Base-by-base conservation (phyloP, 768 basidiomycete genomes). In the Hemileccinum rubropunctum region DNA sequence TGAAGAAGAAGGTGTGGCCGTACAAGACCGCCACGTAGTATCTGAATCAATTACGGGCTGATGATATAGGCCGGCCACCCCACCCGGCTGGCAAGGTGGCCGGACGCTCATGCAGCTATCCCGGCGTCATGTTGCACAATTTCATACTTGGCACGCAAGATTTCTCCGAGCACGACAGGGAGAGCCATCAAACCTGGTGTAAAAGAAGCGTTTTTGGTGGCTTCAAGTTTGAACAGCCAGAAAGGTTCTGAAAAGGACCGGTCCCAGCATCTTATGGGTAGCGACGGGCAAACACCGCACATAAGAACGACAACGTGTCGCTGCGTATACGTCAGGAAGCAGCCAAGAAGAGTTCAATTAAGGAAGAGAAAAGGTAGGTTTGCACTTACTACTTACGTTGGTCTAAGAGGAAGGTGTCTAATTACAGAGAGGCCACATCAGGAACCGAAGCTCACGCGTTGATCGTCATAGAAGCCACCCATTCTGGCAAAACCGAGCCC, bases 381-480 rank as follows among this genome's bases (percentile, higher is more conserved):
- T 35, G 44, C 42, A 53, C 45, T 53, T 55, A 52, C 27, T 28
- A 28, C 28, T 4, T 30, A 30, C 50, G 47, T 58, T 48, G 49
- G 51, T 43, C 23, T 28, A 45, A 53, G 51, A 53, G 34, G 36
- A 48, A 54, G 34, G 47, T 38, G 40, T 33, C 45, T 38, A 45
- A 53, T 36, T 45, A 44, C 18, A 36, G 21, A 47, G n/a, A 40
- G 63, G 40, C 52, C 35, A 47, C 40, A 56, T 61, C 54, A 57
- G 56, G 64, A 56, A 64, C 58, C 52, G 56, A 58, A 63, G 55
- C 53, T 64, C 58, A 39, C 40, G 41, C 45, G 59, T 59, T 55
- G 63, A 64, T 64, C 63, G 50, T 45, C 45, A 45, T 51, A 63
- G 59, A 60, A 66, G 56, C 36, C 48, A 28, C 54, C 48, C 12